Base-by-base conservation (phyloP, 495 filamentous ascomycete genomes). In the Stereocaulon alpinum region DNA sequence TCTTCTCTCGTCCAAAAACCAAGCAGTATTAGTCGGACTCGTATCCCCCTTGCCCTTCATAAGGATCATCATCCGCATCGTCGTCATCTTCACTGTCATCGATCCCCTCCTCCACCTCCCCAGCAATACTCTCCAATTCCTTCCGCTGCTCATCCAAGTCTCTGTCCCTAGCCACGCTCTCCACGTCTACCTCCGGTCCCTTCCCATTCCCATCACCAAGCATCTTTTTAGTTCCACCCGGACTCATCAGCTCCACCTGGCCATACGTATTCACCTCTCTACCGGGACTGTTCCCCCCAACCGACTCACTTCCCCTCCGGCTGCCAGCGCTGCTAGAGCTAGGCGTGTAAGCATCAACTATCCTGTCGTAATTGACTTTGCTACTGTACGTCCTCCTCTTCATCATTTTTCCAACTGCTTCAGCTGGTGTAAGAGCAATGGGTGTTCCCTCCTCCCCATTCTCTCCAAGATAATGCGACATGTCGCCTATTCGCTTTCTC, bases 311-410 rank as follows among this genome's bases (percentile, higher is more conserved):
- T 47, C 71, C 75, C 41, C 66, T 69, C 56, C 71, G 73, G 29
- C 73, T 69, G 50, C 34, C 34, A 37, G 68, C 69, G 44, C 66
- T 27, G 51, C 64, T 71, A 44, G 73, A 72, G 34, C 58, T 57
- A 4, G 57, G 56, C 40, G 47, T 53, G 27, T 62, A 65, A 9
- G 64, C n/a, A 2, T 64, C 47, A 47, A 84, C 78, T 34, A 89
- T 78, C 14, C 82, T 77, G 44, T 82, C 82, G 67, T 94, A 95
- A 59, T 95, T 89, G 63, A 96, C 89, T 64, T 89, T 87, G 67
- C 85, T 89, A 64, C 82, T 88, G 68, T 83, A 89, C 0, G 75
- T 82, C 30, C 88, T 78, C 40, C 78, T 78, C 69, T 86, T 82
- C 67, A 94, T 70, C 78, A 89, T 88, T 55, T 83, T 80, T 45